Base-by-base conservation (phyloP, 23 red algal genomes). In the Gracilaria caudata region DNA sequence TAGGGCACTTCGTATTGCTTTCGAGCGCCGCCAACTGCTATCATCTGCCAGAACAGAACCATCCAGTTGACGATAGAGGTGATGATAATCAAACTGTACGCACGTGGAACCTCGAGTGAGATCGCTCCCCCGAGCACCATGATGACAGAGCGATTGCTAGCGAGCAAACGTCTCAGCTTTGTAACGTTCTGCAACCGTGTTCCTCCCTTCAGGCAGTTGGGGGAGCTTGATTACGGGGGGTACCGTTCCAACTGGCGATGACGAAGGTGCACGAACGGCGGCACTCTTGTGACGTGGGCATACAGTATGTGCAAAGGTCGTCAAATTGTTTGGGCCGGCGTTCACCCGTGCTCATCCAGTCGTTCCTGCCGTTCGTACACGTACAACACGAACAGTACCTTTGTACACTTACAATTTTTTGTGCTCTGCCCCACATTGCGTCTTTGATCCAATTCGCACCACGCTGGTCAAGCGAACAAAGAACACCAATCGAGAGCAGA, bases 41-140 rank as follows among this genome's bases (percentile, higher is more conserved):
- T 40, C 71, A 82, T 83, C 73, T 89, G 89, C 94, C 94, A 96
- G 37, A 92, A 80, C 6, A 96, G 49, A 56, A 96, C 77, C 64
- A 92, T 61, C 81, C 77, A 92, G 80, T 88, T 92, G 47, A 82
- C 54, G 39, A 92, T 68, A 39, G 90, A 56, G 32, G 82, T 79
- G 36, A 95, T 28, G 44, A 95, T 95, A 30, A 95, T 68, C 3
- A 80, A 51, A 9, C 85, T 53, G 54, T 89, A 95, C 10, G 63
- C 38, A 10, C 73, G 45, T 36, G 82, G 86, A 72, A 95, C 53
- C 12, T 65, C 74, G 51, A 89, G 46, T 3, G 64, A 19, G 29
- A 84, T 46, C 30, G 61, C 36, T 66, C 61, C 61, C 0, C 61
- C 61, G 30, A 66, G 61, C 61, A 66, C 61, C 61, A 66, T 66